These are phyloP conservation scores for Lactarius evosmus DNA, from an alignment of 768 basidiomycete species.

Conservation along the genomic window DNA sequence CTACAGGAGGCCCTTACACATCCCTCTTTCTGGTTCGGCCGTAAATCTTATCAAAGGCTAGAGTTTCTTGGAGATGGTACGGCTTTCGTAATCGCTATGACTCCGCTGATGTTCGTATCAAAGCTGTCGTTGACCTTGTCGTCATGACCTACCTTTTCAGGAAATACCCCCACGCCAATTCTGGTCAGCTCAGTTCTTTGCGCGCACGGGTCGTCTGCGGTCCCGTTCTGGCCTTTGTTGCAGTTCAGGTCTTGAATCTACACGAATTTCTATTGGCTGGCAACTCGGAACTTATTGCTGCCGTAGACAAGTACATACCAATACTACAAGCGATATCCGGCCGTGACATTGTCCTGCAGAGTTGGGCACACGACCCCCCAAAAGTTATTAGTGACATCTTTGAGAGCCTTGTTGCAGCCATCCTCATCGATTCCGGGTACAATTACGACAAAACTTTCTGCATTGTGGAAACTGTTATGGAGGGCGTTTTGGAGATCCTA, in stretches of 20 bases:
- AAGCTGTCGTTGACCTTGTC: slow-evolving; percentile 70
- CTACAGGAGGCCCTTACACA: slow-evolving; percentile 83
- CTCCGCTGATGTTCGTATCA: slow-evolving; percentile 8
- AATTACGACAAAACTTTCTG: slow-evolving; percentile 64
- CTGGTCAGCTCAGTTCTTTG: slow-evolving; percentile 72
- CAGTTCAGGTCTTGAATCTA: slow-evolving; percentile 59
- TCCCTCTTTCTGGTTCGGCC: slow-evolving; percentile 61
- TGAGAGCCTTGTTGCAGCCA: slow-evolving; percentile 80
- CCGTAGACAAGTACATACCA: slow-evolving; percentile 60
- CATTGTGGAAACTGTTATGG: slow-evolving; percentile 62
- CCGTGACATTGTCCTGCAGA: slow-evolving; percentile 59
- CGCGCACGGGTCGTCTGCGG: slow-evolving; percentile 71
- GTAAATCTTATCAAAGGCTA: slow-evolving; percentile 75
- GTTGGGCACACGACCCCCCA: slow-evolving; percentile 84
- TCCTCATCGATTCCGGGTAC: slow-evolving; percentile 77
- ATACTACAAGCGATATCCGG: slow-evolving; percentile 53
- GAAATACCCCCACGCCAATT: slow-evolving; percentile 67
- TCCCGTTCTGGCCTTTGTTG: slow-evolving; percentile 65
- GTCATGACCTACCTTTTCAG: slow-evolving; percentile 68
- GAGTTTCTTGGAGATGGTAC: slow-evolving; percentile 90
- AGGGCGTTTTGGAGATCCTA: slow-evolving; percentile 59
- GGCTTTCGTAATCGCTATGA: slow-evolving; percentile 28
- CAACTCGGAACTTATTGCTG: slow-evolving; percentile 60
- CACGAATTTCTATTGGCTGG: slow-evolving; percentile 72
- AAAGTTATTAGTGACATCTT: slow-evolving; percentile 83